Conservation (phyloP, 2,329 filamentous ascomycete species). For the Ophiostoma triangulosporum region DNA sequence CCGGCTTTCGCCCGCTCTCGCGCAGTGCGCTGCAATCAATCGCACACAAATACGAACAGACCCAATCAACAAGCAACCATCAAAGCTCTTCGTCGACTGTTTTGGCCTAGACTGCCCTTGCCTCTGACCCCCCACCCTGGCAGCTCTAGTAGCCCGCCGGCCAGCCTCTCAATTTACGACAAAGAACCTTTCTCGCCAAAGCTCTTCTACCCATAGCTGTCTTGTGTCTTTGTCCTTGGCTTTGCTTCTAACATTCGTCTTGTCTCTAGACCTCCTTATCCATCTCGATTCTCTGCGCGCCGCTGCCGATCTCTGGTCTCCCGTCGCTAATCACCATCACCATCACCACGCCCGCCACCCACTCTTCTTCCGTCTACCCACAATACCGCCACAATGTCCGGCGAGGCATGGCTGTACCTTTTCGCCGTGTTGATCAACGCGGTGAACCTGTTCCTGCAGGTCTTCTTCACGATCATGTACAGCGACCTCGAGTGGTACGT, state of each 20-base stretch:
- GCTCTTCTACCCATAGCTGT: not conserved
- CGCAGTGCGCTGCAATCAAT: not conserved
- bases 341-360: not conserved
- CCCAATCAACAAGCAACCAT: not conserved
- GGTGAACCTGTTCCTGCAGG: constrained; percentile 98
- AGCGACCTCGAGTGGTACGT: constrained; percentile 96
- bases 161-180: constrained; percentile 7
- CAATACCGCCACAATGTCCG: constrained; percentile 54
- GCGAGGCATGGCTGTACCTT: constrained; percentile 96
- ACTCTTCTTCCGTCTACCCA: not conserved
- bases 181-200: not conserved
- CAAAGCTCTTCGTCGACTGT: not conserved
- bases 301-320: not conserved
- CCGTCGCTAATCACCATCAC: not conserved
- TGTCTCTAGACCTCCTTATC: not conserved
- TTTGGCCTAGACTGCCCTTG: not conserved
- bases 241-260: not conserved
- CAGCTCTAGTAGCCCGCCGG: not conserved
- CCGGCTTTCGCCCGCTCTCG: not conserved
- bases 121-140: not conserved
- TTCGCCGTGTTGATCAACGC: constrained; percentile 98
- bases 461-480: constrained; percentile 99
- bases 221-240: not conserved
- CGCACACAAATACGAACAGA: not conserved
- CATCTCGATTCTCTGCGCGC: not conserved